Base-by-base conservation (phyloP, 768 basidiomycete species). In the Mycena maculata region DNA sequence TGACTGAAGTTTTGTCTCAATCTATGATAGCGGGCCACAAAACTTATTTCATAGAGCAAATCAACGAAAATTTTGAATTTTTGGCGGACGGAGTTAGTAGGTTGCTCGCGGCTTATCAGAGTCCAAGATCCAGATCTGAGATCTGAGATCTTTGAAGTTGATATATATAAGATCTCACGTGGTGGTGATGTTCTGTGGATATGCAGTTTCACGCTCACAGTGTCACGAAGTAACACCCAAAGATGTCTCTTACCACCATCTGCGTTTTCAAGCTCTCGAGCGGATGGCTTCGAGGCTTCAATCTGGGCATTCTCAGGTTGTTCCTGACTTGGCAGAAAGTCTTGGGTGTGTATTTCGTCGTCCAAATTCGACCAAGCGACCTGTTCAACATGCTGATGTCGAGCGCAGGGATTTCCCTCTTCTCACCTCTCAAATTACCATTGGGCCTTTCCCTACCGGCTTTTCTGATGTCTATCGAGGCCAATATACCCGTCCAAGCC, bases 391-490 rank as follows among this genome's bases (percentile, higher is more conserved):
- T 44, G n/a, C n/a, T n/a, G n/a, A n/a, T n/a, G 42, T 44, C 42
- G 42, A 22, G 42, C 42, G 42, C 42, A 44, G 42, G 42, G 42
- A 44, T 44, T 44, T 44, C 42, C n/a, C 42, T 44, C 42, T 44
- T 22, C 42, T 44, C 42, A 44, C 42, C 42, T 44, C 42, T 44
- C 42, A 44, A 22, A 44, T 44, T 44, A 44, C 42, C 42, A 44
- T 44, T 18, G 42, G 16, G 7, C 42, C 42, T 18, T 9, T 44
- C 42, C 16, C 7, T 44, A 8, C 42, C 42, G 42, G 42, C 42
- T 44, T 44, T 44, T 44, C 42, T 44, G 42, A 44, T 44, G 42
- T 44, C 42, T 44, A 44, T 44, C 42, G 42, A 44, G 42, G 42
- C 42, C 42, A 44, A 44, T 44, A 44, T 44, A 44, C 42, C 42